Base-by-base conservation (phyloP, 2,329 filamentous ascomycete genomes). In the Fusarium sterilihyphosum region DNA sequence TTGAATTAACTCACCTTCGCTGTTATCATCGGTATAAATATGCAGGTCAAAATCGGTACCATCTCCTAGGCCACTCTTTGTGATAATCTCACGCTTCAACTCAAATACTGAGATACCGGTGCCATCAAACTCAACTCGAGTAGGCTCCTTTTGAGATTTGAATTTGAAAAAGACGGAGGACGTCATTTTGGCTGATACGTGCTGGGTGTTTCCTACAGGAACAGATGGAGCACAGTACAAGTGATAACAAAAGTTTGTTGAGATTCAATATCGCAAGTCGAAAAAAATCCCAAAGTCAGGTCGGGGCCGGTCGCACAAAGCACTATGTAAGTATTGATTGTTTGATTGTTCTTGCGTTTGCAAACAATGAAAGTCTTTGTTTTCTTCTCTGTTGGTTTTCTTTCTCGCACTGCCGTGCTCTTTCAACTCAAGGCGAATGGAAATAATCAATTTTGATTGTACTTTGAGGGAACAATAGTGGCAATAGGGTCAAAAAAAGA, bases 91-190 rank as follows among this genome's bases (percentile, higher is more conserved):
- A 86, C 96, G 93, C 87, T 99, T 99, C 81, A 99, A 89, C 82
- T 99, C 97, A 85, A 98, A 99, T 74, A 98, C 96, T 71, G 96
- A 98, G 81, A 98, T 97, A 84, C 94, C 94, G 79, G 96, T 98
- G 81, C 96, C 96, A 85, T 99, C 96, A 84, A 99, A 98, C 81
- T 95, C 94, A 80, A 99, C 95, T 81, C 95, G 92, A 66, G 94
- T 94, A 70, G 95, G 94, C 82, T 98, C 96, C 86, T 95, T 98
- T 82, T 97, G 95, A 78, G 96, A 98, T 86, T 98, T 98, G 92
- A 99, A 99, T 86, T 98, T 98, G 93, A 98, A 99, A 86, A 98
- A 98, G 81, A 99, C 96, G 77, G 95, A 98, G 65, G 96, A 98
- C 82, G 94, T 91, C 95, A 98, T 98, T 80, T 80, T 91, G 86